A percentile compares a stretch with the other conserved stretches of the same genome.
These are phyloP conservation scores for Kentomonas sorsogonicus DNA, from an alignment of 208 protist species.

Conservation along the genomic window DNA sequence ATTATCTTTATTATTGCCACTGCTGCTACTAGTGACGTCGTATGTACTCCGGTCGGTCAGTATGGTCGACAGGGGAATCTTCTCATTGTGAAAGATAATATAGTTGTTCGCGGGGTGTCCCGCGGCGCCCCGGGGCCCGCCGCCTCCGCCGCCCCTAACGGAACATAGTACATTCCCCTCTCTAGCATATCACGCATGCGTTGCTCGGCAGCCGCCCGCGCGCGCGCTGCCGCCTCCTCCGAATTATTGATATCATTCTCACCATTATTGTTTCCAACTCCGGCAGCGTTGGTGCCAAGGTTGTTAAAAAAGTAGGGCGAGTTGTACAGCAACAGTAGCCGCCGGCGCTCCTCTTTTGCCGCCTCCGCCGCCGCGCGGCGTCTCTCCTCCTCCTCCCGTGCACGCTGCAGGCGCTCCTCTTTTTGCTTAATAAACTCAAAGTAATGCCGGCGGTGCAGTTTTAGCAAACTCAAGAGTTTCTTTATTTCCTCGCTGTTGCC, in stretches of 20 bases:
- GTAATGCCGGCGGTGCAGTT: neutral
- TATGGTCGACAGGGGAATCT: neutral
- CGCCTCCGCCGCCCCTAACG: neutral
- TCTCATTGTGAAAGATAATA: constrained; percentile 7
- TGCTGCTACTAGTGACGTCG: too few relatives aligned
- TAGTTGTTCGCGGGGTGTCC: neutral
- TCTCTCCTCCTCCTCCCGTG: too few relatives aligned
- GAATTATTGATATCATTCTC: constrained; percentile 1
- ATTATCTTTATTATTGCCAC: too few relatives aligned
- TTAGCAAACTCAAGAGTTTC: neutral
- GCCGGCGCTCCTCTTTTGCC: too few relatives aligned
- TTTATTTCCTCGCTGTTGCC: neutral
- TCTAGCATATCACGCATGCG: too few relatives aligned
- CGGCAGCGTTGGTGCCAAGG: too few relatives aligned
- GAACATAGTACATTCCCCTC: constrained; percentile 1
- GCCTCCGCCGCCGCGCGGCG: too few relatives aligned
- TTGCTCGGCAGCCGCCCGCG: too few relatives aligned
- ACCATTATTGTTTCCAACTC: constrained; percentile 9
- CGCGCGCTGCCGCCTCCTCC: neutral
- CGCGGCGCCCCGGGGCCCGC: too few relatives aligned
- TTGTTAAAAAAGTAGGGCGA: too few relatives aligned
- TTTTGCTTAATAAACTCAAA: neutral
- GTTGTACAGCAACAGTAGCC: too few relatives aligned
- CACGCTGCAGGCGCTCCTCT: too few relatives aligned
- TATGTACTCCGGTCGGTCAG: neutral